Conservation (phyloP, 176 grass and related monocot species). For the Juncus inflexus region DNA sequence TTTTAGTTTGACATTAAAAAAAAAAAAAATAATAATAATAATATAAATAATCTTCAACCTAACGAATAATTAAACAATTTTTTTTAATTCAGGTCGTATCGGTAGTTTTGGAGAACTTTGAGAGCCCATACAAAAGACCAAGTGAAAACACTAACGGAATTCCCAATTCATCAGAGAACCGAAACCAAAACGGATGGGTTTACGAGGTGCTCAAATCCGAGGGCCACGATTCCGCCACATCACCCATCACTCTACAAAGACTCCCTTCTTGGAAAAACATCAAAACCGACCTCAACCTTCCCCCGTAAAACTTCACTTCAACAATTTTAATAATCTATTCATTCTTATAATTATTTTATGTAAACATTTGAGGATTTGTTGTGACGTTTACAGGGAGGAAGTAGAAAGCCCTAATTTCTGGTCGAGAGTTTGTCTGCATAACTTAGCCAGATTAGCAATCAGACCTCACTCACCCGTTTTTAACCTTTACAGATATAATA, state of each 20-base stretch:
- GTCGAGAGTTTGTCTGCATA: constrained; percentile 94
- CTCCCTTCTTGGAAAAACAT: constrained; percentile 86
- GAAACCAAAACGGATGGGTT: constrained; percentile 45
- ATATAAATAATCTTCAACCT: constrained; percentile 12
- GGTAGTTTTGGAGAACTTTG: constrained; percentile 82
- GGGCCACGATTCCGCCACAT: constrained; percentile 38
- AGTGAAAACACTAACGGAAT: constrained; percentile 35
- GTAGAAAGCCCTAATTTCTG: constrained; percentile 74
- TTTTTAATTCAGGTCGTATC: constrained; percentile 65
- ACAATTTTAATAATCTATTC: neutral
- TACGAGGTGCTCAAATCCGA: constrained; percentile 66
- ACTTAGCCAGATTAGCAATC: constrained; percentile 71
- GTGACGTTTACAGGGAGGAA: constrained; percentile 53
- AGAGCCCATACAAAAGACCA: constrained; percentile 58
- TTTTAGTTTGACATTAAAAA: neutral
- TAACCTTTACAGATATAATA: too few species aligned
- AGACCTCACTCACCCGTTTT: too few species aligned
- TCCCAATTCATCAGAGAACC: constrained; percentile 31
- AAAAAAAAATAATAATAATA: too few species aligned
- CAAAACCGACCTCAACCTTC: constrained; percentile 35
- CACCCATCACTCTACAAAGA: constrained; percentile 42
- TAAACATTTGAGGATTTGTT: constrained; percentile 33
- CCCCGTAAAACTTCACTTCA: constrained; percentile 26
- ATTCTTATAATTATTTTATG: constrained; percentile 30
- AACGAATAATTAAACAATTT: neutral